Base-by-base conservation (phyloP, 1,284 basidiomycete species). In the Heterobasidion irregulare region DNA sequence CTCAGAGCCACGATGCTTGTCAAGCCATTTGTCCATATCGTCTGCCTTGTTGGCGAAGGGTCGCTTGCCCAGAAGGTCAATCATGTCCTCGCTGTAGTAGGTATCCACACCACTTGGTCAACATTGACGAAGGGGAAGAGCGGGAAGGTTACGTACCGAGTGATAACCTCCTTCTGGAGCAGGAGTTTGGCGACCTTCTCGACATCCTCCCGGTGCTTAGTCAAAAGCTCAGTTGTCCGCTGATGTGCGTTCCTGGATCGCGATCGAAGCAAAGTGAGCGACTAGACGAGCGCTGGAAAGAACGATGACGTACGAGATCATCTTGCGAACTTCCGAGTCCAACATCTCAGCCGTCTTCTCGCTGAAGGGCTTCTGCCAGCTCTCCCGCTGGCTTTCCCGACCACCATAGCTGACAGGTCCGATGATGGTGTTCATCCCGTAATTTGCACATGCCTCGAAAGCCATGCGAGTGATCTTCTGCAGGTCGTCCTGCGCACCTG, bases 401-500 rank as follows among this genome's bases (percentile, higher is more conserved):
- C 89, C 88, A 54, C 94, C 94, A 68, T 98, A 99, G 63, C 91
- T 94, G 61, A 99, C 90, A 1, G 97, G 97, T 0, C 96, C 96
- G 59, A 99, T 93, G 53, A 86, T 82, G 53, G 83, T 78, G 73
- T 96, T 96, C 96, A 99, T 98, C 57, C 96, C 96, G 70, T 95
- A 94, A 70, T 92, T 92, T n/a, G 89, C 89, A 57, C 85, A 87
- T 5, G 86, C 93, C 73, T 98, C 95, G 61, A 96, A 98, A 2
- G 96, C 97, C 87, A 98, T 94, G 61, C 91, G 86, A 8, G 97
- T 98, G 63, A 99, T 97, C 76, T 98, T 99, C 71, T 96, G 93
- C 53, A 98, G 75, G 67, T 98, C 96, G 66, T 98, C 95, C 72
- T 98, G 94, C 2, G 97, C 97, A 62, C 96, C 96, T 1, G 96